Evolutionary conservation across 2,329 filamentous ascomycete species (phyloP).

Genomic region (Peltaster fructicola): DNA sequence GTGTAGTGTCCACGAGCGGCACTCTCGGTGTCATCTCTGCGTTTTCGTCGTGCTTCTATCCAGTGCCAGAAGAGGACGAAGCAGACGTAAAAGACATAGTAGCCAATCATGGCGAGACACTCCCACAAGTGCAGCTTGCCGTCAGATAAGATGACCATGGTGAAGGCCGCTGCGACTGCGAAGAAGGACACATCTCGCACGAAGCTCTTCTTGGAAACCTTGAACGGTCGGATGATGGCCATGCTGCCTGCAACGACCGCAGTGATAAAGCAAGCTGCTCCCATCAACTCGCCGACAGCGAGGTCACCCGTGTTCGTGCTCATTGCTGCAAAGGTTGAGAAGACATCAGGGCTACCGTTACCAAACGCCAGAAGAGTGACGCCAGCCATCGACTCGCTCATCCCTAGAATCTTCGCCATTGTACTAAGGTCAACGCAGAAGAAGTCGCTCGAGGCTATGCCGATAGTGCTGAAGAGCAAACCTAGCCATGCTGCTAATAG

Average conservation of each 20-base stretch:
- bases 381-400: conserved; percentile 90
- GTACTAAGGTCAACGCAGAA: conserved; percentile 95
- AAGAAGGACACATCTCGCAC: conserved; percentile 87
- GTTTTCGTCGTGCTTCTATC: conserved; percentile 49
- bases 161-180: conserved; percentile 68
- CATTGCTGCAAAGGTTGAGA: conserved; percentile 97
- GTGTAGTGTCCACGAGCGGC: conserved; percentile 58
- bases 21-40: conserved; percentile 45
- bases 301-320: conserved; percentile 91
- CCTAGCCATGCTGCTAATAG: conserved; percentile 69
- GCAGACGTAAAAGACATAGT: conserved; percentile 77
- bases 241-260: conserved; percentile 93
- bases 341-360: conserved; percentile 95
- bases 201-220: conserved; percentile 76
- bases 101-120: conserved; percentile 73
- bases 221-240: conserved; percentile 90
- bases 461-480: conserved; percentile 87
- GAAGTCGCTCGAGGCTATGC: conserved; percentile 95
- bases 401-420: conserved; percentile 69
- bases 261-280: conserved; percentile 89
- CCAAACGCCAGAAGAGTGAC: conserved; percentile 95
- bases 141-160: conserved; percentile 73
- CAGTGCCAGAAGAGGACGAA: conserved; percentile 89
- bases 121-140: conserved; percentile 77
- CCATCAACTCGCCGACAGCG: conserved; percentile 86